Evolutionary conservation across 2,329 filamentous ascomycete species (phyloP), one percentile per base, ranked within the genome.

Genomic region (Trichoderma semiorbis): DNA sequence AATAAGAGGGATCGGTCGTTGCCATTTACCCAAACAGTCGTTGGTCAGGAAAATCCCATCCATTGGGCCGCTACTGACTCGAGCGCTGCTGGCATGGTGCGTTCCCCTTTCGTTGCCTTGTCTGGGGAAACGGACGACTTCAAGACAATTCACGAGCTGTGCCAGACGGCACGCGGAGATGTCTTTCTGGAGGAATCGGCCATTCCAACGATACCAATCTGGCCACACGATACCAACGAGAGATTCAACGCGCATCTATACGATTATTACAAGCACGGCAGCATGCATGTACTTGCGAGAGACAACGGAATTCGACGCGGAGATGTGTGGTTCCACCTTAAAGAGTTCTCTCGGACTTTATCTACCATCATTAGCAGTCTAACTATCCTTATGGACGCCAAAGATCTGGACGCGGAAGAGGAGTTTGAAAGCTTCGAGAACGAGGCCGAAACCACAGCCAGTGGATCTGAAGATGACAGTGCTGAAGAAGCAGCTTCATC

Each of bases 191-290:
- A 95, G 76, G 87, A 93, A 76, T 86, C 90, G 0, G 90, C 91
- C 1, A 88, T 95, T 28, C 93, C 93, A 0, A 88, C 92, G 77
- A 84, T 94, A 5, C 85, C 85, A 6, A 81, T 93, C 12, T 87
- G 87, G 75, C 87, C 88, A 0, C 82, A 89, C 30, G 87, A 91
- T 68, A 83, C 85, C 3, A 80, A 72, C 10, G 78, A 80, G 14
- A 87, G 86, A 0, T 84, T 90, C 72, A 93, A 93, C 74, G 89
- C 90, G 0, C 92, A 92, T 76, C 81, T 95, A 0, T 89, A 91
- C 72, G 91, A 95, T 79, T 95, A 94, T 80, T 94, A 89, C 84
- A 92, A 89, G 79, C 90, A 95, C 75, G 92, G 92, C 4, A 88
- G 91, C 76, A 78, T 90, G 26, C 78, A 84, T 1, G 86, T 89